Conservation (phyloP, 2,329 filamentous ascomycete species). For the Simplicillium aogashimaense region DNA sequence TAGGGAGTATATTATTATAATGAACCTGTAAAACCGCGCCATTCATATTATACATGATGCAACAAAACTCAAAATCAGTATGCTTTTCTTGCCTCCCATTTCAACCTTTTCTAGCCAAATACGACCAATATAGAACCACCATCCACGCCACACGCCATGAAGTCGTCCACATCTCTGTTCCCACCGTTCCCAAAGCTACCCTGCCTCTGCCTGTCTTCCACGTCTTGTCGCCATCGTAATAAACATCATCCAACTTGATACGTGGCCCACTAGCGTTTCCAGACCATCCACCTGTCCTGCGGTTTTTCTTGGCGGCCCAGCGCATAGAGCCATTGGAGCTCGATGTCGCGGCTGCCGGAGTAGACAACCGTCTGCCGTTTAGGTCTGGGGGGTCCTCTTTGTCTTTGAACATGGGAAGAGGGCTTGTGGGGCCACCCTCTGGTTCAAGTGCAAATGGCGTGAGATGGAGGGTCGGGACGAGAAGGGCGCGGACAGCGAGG, state of each 20-base stretch:
- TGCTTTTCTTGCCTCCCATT: no score
- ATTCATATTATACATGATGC: constrained; percentile 1
- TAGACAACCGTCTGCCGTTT: constrained; percentile 10
- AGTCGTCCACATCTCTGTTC: constrained; percentile 51
- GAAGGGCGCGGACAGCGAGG: constrained; percentile 42
- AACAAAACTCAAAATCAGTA: constrained; percentile 1
- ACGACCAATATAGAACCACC: constrained; percentile 54
- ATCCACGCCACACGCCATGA: constrained; percentile 54
- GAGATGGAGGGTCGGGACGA: constrained; percentile 45
- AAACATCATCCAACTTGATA: constrained; percentile 41
- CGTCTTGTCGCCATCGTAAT: constrained; percentile 32
- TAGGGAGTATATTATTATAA: no score
- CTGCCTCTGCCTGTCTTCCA: constrained; percentile 20
- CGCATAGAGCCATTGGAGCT: constrained; percentile 12
- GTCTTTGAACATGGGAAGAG: constrained; percentile 41
- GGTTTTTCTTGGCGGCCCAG: constrained; percentile 14
- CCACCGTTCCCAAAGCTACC: constrained; percentile 33
- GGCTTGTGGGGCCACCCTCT: constrained; percentile 12
- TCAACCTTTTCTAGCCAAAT: constrained; percentile 55
- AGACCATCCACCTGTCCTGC: constrained; percentile 27
- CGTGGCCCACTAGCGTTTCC: constrained; percentile 32
- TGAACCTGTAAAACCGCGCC: no score
- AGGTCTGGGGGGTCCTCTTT: constrained; percentile 35
- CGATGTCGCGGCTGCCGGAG: constrained; percentile 13
- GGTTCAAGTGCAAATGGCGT: constrained; percentile 42